These are phyloP conservation scores for Scenedesmus sp. DNA, from an alignment of 163 green algal species.

Conservation along the genomic window DNA sequence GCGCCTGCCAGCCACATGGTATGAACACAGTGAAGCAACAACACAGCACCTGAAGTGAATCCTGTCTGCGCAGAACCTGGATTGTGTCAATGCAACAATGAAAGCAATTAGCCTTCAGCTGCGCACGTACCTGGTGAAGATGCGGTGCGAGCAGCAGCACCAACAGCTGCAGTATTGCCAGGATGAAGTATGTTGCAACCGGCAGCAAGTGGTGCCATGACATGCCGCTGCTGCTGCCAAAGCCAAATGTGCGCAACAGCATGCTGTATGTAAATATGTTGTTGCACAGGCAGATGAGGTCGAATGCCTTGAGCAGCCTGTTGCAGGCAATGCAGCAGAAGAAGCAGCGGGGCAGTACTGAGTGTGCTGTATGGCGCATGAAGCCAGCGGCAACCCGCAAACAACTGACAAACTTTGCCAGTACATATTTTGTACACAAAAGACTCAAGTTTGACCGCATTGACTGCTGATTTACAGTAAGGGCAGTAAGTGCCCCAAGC, in stretches of 20 bases:
- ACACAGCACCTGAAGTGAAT: no score
- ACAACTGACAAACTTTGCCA: no score
- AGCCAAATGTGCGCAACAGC: not conserved
- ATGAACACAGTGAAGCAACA: no score
- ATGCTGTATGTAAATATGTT: constrained; percentile 4
- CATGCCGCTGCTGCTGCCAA: constrained; percentile 4
- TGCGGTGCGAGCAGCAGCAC: not conserved
- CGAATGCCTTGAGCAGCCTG: not conserved
- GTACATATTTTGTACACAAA: no score
- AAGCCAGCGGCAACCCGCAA: not conserved
- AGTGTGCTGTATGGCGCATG: not conserved
- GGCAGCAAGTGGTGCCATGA: not conserved
- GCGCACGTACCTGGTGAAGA: not conserved
- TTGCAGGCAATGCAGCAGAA: not conserved
- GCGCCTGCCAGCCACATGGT: no score
- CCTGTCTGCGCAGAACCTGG: no score
- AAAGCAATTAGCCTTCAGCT: no score
- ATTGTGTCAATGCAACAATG: no score
- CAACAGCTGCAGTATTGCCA: not conserved
- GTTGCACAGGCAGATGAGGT: not conserved
- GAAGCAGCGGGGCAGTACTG: not conserved
- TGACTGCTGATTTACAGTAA: not conserved
- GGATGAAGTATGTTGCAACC: not conserved
- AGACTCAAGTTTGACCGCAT: not conserved
- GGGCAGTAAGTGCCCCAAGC: not conserved